Base-by-base conservation (phyloP, 345 rosid genomes). In the Euphorbia peplus region DNA sequence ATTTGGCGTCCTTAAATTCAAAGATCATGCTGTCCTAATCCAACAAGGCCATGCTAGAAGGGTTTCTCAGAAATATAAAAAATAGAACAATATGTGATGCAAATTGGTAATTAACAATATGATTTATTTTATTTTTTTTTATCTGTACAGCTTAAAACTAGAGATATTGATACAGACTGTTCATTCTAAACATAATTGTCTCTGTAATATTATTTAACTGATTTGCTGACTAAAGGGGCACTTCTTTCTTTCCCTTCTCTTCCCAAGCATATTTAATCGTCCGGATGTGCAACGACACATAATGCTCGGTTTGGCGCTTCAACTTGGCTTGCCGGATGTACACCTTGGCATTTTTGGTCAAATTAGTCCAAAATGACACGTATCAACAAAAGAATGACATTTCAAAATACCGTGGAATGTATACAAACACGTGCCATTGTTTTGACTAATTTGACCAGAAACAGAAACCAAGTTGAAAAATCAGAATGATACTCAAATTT, bases 91-190 rank as follows among this genome's bases (percentile, higher is more conserved):
- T 42, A 42, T 29, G 21, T 28, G 62, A 28, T 29, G 47, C 0
- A 5, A 29, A 58, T 15, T 52, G 56, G 56, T 52, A 58, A 16
- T 18, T 18, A 28, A 28, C 39, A 42, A 25, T 44, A 16, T 5
- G n/a, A n/a, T n/a, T n/a, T n/a, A n/a, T n/a, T n/a, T n/a, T n/a
- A 63, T 16, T 8, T 62, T 6, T 63, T 42, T 63, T 63, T 44
- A 25, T 42, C 18, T 60, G 64, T 35, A 60, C 46, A 60, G 46
- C 46, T 30, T 56, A 12, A 28, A 9, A 28, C 61, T 26, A 57
- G 19, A 57, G 29, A 55, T 9, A 25, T 3, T 5, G 24, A 26
- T 8, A 58, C n/a, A 28, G 22, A 5, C 16, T 0, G 2, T 24
- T 58, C 21, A 35, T 47, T 7, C n/a, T 53, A 35, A 60, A 60